A percentile compares a stretch with the other conserved stretches of the same genome.
phyloP scores from a whole-genome alignment of 345 rosid genomes.

The Moricandia moricandioides region DNA sequence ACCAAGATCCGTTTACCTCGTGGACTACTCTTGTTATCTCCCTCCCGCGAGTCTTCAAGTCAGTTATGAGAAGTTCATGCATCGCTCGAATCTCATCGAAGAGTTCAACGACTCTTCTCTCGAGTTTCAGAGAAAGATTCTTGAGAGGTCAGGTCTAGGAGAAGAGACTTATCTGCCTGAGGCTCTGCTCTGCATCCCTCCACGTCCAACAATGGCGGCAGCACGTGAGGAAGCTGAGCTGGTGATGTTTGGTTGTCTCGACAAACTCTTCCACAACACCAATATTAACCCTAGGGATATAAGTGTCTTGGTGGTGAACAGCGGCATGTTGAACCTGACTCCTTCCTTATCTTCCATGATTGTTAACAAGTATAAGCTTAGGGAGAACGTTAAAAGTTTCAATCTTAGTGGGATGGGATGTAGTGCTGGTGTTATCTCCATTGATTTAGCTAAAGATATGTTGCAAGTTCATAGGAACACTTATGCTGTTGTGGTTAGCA shows the following conservation, averaged over 20 bases:
- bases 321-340: background rate
- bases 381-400: background rate
- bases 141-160: background rate
- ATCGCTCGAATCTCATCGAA: background rate
- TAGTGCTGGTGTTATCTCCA: background rate
- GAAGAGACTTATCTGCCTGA: background rate
- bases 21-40: background rate
- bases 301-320: background rate
- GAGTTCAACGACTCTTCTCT: background rate
- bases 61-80: background rate
- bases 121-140: background rate
- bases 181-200: background rate
- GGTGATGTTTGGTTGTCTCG: background rate
- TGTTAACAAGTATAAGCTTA: background rate
- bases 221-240: background rate
- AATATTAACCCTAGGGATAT: background rate
- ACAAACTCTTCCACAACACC: background rate
- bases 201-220: background rate
- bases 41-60: background rate
- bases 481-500: slow-evolving; percentile 62
- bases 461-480: slow-evolving; percentile 23
- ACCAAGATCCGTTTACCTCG: background rate
- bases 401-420: background rate
- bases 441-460: background rate
- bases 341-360: background rate